Percentiles rank a stretch among this genome's conserved stretches.
phyloP scores from a whole-genome alignment of 139 green algal genomes.

The Penium margaritaceum region DNA sequence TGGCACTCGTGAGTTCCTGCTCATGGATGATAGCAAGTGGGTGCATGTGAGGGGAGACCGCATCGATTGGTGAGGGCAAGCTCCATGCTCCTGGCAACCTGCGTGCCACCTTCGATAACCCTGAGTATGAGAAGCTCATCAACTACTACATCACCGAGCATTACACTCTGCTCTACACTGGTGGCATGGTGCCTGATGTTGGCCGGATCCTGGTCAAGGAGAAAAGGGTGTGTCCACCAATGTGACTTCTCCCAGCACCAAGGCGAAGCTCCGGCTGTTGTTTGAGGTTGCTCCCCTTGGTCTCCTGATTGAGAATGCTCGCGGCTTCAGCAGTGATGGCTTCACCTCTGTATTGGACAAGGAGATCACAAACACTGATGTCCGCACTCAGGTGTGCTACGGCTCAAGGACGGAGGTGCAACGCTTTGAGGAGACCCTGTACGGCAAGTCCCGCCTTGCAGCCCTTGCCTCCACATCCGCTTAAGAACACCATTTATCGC shows the following conservation, averaged over 20 bases:
- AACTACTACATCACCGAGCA: constrained; percentile 55
- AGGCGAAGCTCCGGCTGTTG: constrained; percentile 54
- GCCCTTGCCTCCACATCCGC: background rate
- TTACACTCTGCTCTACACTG: constrained; percentile 58
- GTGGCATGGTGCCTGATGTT: constrained; percentile 56
- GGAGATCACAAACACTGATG: constrained; percentile 47
- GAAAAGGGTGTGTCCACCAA: constrained; percentile 55
- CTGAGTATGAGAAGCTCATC: constrained; percentile 55
- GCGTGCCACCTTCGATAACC: constrained; percentile 51
- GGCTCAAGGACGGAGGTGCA: constrained; percentile 35
- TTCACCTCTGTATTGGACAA: constrained; percentile 51
- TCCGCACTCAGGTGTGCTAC: constrained; percentile 48
- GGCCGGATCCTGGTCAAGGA: constrained; percentile 57
- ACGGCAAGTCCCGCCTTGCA: constrained; percentile 36
- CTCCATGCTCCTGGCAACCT: constrained; percentile 58
- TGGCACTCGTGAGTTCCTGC: constrained; percentile 46
- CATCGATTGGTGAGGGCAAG: constrained; percentile 49
- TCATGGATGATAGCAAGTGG: constrained; percentile 53
- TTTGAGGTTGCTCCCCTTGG: constrained; percentile 57
- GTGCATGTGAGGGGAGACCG: constrained; percentile 44
- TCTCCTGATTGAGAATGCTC: constrained; percentile 52
- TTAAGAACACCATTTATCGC: background rate
- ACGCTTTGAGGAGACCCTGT: constrained; percentile 46
- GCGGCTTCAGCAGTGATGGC: constrained; percentile 51
- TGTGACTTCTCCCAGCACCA: constrained; percentile 48